A percentile compares a stretch with the other conserved stretches of the same genome.
Conservation (phyloP, 2,329 filamentous ascomycete genomes). For the Sordariomycetes sp. region DNA sequence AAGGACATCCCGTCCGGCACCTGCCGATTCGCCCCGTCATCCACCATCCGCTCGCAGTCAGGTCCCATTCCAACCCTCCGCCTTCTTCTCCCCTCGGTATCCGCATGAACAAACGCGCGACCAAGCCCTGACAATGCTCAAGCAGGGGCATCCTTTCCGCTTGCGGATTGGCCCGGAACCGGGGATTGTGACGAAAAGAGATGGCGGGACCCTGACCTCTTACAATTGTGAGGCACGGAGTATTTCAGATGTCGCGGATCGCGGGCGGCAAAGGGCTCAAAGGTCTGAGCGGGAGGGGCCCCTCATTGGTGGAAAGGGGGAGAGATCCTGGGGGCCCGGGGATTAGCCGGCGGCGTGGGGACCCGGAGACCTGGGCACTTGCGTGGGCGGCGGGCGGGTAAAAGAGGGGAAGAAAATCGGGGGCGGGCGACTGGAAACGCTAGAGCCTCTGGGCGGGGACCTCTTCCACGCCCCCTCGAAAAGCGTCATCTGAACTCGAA, state of each 20-base stretch:
- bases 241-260: constrained; percentile 3
- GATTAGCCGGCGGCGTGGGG: neutral
- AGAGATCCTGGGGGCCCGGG: neutral
- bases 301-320: neutral
- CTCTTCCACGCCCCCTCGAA: too few species aligned
- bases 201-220: constrained; percentile 3
- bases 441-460: too few species aligned
- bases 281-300: neutral
- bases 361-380: neutral
- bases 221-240: constrained; percentile 5
- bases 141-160: neutral
- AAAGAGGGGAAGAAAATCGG: neutral
- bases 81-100: neutral
- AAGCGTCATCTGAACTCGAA: too few species aligned
- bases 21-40: neutral
- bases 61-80: neutral
- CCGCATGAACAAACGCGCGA: constrained; percentile 1
- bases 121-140: constrained; percentile 1
- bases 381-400: neutral
- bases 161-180: constrained; percentile 1
- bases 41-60: neutral
- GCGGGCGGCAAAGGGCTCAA: neutral
- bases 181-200: neutral
- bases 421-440: neutral
- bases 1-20: neutral